Evolutionary conservation across 139 green algal species (phyloP).

Genomic region (Desmodesmus armatus): DNA sequence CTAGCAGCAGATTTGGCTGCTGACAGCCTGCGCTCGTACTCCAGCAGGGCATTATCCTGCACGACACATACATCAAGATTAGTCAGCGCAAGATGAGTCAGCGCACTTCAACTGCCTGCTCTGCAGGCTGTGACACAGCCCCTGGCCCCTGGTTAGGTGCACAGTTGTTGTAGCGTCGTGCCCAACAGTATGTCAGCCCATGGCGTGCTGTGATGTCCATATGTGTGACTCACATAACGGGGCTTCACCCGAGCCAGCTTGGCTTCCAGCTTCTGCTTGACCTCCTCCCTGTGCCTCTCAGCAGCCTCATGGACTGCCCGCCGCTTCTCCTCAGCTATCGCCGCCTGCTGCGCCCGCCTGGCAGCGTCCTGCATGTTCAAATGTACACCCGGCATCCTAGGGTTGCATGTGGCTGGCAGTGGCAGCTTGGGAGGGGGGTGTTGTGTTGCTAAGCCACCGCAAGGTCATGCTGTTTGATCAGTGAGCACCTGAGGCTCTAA

Average conservation of each 20-base stretch:
- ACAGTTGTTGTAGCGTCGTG: no score
- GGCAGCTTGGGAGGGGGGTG: not conserved
- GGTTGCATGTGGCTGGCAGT: not conserved
- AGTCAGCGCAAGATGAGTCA: no score
- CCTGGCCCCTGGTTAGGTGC: no score
- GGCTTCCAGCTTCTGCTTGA: slow-evolving; percentile 5
- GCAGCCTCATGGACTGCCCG: slow-evolving; percentile 33
- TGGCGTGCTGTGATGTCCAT: not conserved
- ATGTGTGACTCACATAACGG: slow-evolving; percentile 45
- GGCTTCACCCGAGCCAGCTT: slow-evolving; percentile 36
- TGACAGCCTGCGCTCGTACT: slow-evolving; percentile 32
- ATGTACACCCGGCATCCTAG: not conserved
- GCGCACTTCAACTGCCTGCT: no score
- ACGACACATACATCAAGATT: no score
- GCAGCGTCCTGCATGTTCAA: not conserved
- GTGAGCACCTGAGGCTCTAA: no score
- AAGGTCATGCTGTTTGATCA: no score
- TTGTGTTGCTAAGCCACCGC: not conserved
- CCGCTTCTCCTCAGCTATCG: slow-evolving; percentile 19
- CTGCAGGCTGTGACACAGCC: no score
- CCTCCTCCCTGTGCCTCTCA: slow-evolving; percentile 33
- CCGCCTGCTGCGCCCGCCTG: not conserved
- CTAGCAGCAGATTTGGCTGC: slow-evolving; percentile 44
- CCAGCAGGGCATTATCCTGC: slow-evolving; percentile 18
- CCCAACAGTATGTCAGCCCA: not conserved